These are phyloP conservation scores for Ophiostoma piceae DNA, from an alignment of 2,329 filamentous ascomycete species.

Conservation along the genomic window DNA sequence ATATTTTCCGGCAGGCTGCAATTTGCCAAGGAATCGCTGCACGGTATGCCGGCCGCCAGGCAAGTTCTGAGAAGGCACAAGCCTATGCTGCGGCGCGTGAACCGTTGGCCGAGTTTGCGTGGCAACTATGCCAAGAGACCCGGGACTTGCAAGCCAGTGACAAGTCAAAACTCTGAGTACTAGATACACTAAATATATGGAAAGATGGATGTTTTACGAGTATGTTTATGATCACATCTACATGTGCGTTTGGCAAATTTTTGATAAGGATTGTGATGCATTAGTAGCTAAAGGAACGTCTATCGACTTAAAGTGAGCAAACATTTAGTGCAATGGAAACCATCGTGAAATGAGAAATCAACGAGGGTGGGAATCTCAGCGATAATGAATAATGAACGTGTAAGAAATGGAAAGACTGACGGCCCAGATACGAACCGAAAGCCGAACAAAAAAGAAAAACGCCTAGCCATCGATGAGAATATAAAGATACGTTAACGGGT, in stretches of 20 bases:
- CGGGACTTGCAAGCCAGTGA: constrained; percentile 17
- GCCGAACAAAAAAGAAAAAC: neutral
- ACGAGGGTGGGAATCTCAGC: neutral
- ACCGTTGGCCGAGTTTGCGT: constrained; percentile 72
- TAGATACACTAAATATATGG: neutral
- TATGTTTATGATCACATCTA: neutral
- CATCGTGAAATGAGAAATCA: neutral
- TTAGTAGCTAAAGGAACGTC: neutral
- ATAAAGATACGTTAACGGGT: neutral
- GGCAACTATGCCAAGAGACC: constrained; percentile 59
- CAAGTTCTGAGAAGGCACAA: constrained; percentile 76
- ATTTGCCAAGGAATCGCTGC: constrained; percentile 88
- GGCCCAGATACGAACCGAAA: neutral
- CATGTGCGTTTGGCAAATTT: neutral
- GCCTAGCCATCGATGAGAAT: neutral
- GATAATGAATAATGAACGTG: neutral
- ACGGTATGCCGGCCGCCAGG: constrained; percentile 75
- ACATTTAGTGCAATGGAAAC: neutral
- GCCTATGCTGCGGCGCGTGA: constrained; percentile 64
- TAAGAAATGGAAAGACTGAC: neutral
- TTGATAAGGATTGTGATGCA: neutral
- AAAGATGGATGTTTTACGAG: neutral
- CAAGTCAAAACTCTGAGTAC: constrained; percentile 24
- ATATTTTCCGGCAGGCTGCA: constrained; percentile 55
- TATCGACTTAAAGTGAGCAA: neutral